Base-by-base conservation (phyloP, 306 rosid genomes). In the Cucumis sativus region DNA sequence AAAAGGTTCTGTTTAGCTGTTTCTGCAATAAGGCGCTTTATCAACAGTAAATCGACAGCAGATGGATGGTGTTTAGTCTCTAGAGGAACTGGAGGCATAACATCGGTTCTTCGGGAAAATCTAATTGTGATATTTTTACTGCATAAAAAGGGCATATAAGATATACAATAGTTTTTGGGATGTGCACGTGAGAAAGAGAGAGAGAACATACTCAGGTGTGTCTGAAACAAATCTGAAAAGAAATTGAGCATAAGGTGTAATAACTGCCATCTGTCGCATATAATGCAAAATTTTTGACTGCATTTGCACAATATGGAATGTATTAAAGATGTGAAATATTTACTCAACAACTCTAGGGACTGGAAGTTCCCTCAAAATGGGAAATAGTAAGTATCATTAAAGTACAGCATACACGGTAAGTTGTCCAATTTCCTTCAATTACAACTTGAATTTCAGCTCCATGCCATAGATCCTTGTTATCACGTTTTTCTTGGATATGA, bases 361-460 rank as follows among this genome's bases (percentile, higher is more conserved):
- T 28, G 41, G 59, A 47, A 45, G 59, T 30, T 56, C 65, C 47
- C 51, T 33, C 35, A 33, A 49, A 18, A 28, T 18, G 39, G 64
- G 61, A 11, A 74, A 17, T 9, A 15, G 75, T 66, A 28, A 66
- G 73, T 18, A 14, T 56, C 45, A 68, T 60, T 69, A 41, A 75
- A 43, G 51, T 63, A 14, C 59, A 61, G 74, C 81, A 76, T 89
- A 94, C 98, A 54, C 98, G 96, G 83, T 94, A 94, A 35, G 97
- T 94, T 77, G 98, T 89, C 98, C 98, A 94, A 59, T 94, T 94
- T 60, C 98, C 98, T 84, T 92, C 98, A 78, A 94, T 94, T 67
- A 94, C 98, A 80, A 94, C 96, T 92, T 94, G 96, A 85, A 92
- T 94, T 84, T 90, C 95, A 84, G 98, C 98, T 74, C 98, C 98